Evolutionary conservation across 192 early-diverging fungal genomes (phyloP), one percentile per base, ranked within the genome.

Genomic region (Backusella parvicylindrica): DNA sequence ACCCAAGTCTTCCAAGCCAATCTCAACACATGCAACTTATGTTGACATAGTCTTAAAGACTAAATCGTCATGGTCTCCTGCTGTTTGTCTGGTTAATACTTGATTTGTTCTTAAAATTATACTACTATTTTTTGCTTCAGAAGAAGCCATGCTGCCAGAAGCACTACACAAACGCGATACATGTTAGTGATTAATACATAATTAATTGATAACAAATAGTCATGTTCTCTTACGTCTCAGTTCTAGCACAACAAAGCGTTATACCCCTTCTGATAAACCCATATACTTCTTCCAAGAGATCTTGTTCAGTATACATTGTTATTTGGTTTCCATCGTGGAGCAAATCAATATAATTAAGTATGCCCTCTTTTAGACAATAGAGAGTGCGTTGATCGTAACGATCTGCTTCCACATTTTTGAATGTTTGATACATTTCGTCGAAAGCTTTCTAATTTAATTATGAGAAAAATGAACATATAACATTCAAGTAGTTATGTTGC

Each of bases 211-310:
- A 64, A 31, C 30, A 37, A 37, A 64, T 64, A 28, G 63, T 26
- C 18, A 28, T 64, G 36, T 37, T 64, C 21, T 28, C 30, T 31
- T 64, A 64, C 63, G 63, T 64, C 63, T 28, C 30, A 64, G 21
- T 28, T 28, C 21, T 64, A 18, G 63, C 30, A 28, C 63, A 18
- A 28, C 21, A 28, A 13, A 64, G 30, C 30, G 21, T 64, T 30
- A 4, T 64, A 13, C 21, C 6, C 30, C 30, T 7, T 31, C 30
- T 64, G 30, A 64, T 64, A 30, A 64, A 64, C 21, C 63, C 30
- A 12, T 28, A 64, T 28, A 64, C 11, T 28, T 64, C 63, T 64
- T 64, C 63, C 63, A 64, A 64, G 30, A 64, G 63, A 64, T 64
- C 63, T 30, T 64, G 63, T 26, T 64, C 63, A 13, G 63, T 28